A percentile compares a stretch with the other conserved stretches of the same genome.
These are phyloP conservation scores for Aspergillus pseudonomiae DNA, from an alignment of 2,329 filamentous ascomycete species.

Conservation along the genomic window DNA sequence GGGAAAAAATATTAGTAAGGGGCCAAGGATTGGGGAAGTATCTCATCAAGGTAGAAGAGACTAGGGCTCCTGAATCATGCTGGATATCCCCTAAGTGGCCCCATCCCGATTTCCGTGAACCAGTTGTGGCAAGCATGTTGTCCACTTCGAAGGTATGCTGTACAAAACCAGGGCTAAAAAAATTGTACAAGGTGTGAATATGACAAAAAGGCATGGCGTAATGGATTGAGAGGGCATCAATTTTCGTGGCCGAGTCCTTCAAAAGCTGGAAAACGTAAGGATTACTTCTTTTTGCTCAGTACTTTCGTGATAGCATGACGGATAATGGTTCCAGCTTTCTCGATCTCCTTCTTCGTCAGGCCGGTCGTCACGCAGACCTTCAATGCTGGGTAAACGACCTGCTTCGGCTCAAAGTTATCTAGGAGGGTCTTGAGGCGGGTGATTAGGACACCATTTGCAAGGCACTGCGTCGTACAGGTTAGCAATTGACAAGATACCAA, in stretches of 20 bases:
- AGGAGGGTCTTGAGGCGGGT: conserved; percentile 82
- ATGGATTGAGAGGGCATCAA: conserved; percentile 19
- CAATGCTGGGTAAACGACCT: conserved; percentile 74
- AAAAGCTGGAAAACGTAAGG: conserved; percentile 13
- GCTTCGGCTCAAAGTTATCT: conserved; percentile 65
- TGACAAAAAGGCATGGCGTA: conserved; percentile 2
- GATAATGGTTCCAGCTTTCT: conserved; percentile 87
- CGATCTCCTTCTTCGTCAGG: conserved; percentile 89
- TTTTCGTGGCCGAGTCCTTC: conserved; percentile 21
- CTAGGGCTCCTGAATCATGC: not conserved
- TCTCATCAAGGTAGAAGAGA: not conserved
- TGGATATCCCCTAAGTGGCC: not conserved
- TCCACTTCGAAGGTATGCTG: conserved; percentile 11
- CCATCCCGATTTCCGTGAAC: conserved; percentile 1
- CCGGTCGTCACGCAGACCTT: conserved; percentile 90
- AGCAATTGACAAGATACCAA: not conserved
- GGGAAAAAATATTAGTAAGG: not conserved
- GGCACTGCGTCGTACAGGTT: conserved; percentile 56
- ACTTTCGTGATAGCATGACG: conserved; percentile 94
- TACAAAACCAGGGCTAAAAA: conserved; percentile 17
- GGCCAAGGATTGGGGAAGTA: not conserved
- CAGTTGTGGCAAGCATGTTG: not conserved
- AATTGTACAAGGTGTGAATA: conserved; percentile 12
- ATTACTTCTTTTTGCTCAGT: conserved; percentile 61
- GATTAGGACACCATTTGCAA: conserved; percentile 87